Conservation (phyloP, 225 moss, liverwort and hornwort species). For the Sphagnum tenellum region DNA sequence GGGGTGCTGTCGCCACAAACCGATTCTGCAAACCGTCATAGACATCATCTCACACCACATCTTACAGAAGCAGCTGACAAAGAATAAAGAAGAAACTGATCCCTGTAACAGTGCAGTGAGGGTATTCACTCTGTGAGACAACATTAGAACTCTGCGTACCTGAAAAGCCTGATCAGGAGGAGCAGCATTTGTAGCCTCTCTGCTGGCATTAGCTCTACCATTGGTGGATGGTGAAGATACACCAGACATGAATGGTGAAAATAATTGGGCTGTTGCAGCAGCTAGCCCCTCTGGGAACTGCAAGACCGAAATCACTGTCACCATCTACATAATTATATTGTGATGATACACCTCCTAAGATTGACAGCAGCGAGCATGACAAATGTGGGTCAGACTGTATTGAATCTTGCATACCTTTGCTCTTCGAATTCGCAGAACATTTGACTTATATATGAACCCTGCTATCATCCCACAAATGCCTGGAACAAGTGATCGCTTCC, state of each 20-base stretch:
- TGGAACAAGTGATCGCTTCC: constrained; percentile 83
- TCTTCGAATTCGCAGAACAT: constrained; percentile 66
- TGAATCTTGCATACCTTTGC: constrained; percentile 46
- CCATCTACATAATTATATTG: background rate
- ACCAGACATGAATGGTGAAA: constrained; percentile 68
- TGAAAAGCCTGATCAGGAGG: constrained; percentile 42
- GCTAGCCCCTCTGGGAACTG: constrained; percentile 82
- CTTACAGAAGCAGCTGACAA: too few species aligned
- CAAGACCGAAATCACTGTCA: background rate
- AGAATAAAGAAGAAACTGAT: too few species aligned
- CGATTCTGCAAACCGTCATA: constrained; percentile 40
- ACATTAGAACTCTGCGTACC: constrained; percentile 24
- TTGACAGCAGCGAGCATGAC: background rate
- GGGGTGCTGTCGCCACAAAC: constrained; percentile 59
- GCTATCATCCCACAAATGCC: constrained; percentile 85
- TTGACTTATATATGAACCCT: constrained; percentile 81
- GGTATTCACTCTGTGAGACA: too few species aligned
- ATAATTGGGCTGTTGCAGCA: constrained; percentile 50
- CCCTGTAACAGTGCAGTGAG: too few species aligned
- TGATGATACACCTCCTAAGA: background rate
- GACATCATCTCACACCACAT: too few species aligned
- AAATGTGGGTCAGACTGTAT: background rate
- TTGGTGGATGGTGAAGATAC: constrained; percentile 47
- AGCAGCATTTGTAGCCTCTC: constrained; percentile 31
- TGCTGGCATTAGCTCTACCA: constrained; percentile 28